Evolutionary conservation across 106 monocot species (phyloP), one percentile per base, ranked within the genome.

Genomic region (Platanthera guangdongensis): DNA sequence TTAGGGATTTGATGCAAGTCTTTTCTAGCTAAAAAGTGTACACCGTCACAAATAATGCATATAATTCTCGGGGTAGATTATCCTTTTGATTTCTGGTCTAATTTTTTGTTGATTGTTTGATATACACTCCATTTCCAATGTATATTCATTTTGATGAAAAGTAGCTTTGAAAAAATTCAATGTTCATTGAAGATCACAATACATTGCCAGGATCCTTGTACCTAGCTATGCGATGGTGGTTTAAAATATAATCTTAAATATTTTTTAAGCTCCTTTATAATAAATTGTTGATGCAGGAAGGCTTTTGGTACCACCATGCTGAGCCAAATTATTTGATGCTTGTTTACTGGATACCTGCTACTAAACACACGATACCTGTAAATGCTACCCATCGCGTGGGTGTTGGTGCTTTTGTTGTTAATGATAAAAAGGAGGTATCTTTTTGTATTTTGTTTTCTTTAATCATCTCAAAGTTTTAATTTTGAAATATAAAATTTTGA

Each of bases 271-370:
- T 55, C n/a, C 8, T 22, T 64, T 22, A 64, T 28, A 22, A 22
- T 64, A 64, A 64, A 1, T 9, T 64, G 63, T 53, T 84, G 16
- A 32, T 84, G 54, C 82, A 96, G 95, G 90, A 93, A 74, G 95
- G 95, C 22, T 96, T 96, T 79, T 96, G 95, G 93, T 96, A 89
- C 72, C 95, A 96, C 74, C 95, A 96, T 87, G 95, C 95, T 50
- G 95, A 96, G 82, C 82, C 83, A 73, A 86, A 63, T 76, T 93
- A 96, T 15, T 81, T 96, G 79, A 96, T 96, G 95, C 90, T 96
- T 84, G 89, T 86, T 8, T 89, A 89, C 71, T 96, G 95, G 95
- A 88, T 96, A 75, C 95, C 95, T 79, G 54, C 72, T 28, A 88
- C 87, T 5, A 16, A 82, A 73, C 82, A 96, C 77, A 96, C 95